A percentile compares a stretch with the other conserved stretches of the same genome.
These are phyloP conservation scores for Tilletia horrida DNA, from an alignment of 1,284 basidiomycete species.

Conservation along the genomic window DNA sequence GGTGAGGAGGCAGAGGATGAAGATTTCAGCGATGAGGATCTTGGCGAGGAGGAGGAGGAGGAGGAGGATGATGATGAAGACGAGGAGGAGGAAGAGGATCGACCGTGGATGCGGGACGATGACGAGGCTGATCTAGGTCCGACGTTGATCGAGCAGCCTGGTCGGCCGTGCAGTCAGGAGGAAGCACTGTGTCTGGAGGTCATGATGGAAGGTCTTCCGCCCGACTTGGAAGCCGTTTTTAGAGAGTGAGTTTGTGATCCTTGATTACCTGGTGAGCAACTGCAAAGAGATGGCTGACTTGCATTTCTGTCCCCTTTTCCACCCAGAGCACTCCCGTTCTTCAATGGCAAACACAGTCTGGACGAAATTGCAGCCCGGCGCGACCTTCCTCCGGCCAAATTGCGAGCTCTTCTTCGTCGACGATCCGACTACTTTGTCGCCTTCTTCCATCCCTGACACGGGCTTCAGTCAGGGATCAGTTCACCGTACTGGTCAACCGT, in stretches of 20 bases:
- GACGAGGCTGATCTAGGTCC: conserved; percentile 39
- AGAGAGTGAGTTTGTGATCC: background rate
- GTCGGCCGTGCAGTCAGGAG: conserved; percentile 66
- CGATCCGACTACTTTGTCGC: background rate
- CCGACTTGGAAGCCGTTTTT: background rate
- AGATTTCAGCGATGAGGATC: conserved; percentile 30
- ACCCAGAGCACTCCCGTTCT: conserved; percentile 40
- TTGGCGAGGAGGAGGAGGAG: conserved; percentile 41
- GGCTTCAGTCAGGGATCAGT: background rate
- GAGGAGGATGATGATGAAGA: conserved; percentile 30
- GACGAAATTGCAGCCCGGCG: conserved; percentile 45
- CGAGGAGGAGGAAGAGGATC: conserved; percentile 59
- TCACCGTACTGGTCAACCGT: background rate
- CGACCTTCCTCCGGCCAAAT: background rate
- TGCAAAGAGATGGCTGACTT: no score
- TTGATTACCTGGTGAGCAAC: no score
- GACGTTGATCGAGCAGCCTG: conserved; percentile 76
- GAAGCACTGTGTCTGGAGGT: conserved; percentile 75
- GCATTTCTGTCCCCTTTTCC: no score
- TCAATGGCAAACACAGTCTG: conserved; percentile 52
- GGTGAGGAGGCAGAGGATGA: background rate
- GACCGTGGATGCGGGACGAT: conserved; percentile 28
- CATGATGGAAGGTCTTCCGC: conserved; percentile 64
- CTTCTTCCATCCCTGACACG: conserved; percentile 13
- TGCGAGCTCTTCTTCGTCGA: background rate